Percentiles rank a stretch among this genome's conserved stretches.
These are phyloP conservation scores for Cymbidium sinense DNA, from an alignment of 106 monocot species.

Conservation along the genomic window DNA sequence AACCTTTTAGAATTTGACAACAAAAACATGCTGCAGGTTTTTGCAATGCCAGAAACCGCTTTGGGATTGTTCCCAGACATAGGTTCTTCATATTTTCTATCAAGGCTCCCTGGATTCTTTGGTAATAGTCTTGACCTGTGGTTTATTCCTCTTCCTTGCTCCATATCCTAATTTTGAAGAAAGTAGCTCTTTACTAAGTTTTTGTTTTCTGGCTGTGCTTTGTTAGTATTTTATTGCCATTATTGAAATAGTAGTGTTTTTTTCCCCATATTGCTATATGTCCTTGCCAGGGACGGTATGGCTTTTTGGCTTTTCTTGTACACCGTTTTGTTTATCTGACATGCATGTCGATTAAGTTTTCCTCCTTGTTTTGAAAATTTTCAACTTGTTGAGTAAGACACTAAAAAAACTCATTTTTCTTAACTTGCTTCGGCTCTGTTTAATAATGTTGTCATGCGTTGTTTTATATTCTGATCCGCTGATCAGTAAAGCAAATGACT, in stretches of 20 bases:
- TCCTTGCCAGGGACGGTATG: neutral
- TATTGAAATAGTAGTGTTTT: neutral
- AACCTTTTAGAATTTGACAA: neutral
- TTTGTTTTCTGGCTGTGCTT: neutral
- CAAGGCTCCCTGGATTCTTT: constrained; percentile 68
- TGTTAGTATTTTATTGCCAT: neutral
- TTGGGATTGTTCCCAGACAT: constrained; percentile 88
- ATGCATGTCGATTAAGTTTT: neutral
- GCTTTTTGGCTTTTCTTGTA: neutral
- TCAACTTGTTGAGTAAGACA: neutral
- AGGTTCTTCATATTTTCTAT: constrained; percentile 90
- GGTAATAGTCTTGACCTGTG: constrained; percentile 36
- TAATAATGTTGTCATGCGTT: neutral
- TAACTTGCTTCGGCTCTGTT: neutral
- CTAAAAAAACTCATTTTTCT: neutral
- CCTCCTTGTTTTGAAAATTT: neutral
- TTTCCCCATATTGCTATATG: neutral
- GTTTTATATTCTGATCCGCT: neutral
- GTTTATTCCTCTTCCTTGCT: neutral
- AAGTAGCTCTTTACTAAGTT: neutral
- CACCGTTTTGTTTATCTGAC: neutral
- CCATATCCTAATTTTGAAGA: neutral
- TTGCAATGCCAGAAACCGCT: constrained; percentile 98
- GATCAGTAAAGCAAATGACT: neutral
- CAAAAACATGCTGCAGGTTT: constrained; percentile 49